Percentiles rank a stretch among this genome's conserved stretches.
These are phyloP conservation scores for Phytopythium litorale DNA, from an alignment of 352 stramenopile genomes.

Conservation along the genomic window DNA sequence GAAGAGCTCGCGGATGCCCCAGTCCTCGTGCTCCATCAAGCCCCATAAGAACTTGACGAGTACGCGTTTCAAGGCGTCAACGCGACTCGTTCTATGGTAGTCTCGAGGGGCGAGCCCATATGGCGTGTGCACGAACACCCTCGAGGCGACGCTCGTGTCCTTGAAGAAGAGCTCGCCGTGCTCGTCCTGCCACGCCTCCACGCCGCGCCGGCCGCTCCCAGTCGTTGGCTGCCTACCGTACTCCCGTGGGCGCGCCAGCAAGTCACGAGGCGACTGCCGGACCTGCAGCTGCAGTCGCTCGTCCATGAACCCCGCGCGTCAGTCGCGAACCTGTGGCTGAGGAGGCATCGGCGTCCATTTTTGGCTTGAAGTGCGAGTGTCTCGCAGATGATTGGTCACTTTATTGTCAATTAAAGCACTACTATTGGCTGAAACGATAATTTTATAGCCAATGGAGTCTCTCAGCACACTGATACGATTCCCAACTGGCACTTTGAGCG, in stretches of 20 bases:
- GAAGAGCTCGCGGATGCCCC: neutral
- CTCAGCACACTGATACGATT: neutral
- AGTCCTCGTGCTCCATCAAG: neutral
- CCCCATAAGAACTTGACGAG: conserved; percentile 2
- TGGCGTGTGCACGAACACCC: neutral
- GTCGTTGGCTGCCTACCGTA: neutral
- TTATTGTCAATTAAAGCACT: neutral
- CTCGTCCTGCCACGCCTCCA: conserved; percentile 3
- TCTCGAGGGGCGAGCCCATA: neutral
- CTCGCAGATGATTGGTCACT: neutral
- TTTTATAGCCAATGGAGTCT: neutral
- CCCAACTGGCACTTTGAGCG: neutral
- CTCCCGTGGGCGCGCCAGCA: neutral
- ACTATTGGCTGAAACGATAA: neutral
- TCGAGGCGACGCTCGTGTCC: neutral
- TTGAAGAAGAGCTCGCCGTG: conserved; percentile 3
- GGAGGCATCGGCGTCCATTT: neutral
- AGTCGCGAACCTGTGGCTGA: too few species aligned
- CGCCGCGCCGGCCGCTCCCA: neutral
- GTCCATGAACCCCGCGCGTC: neutral
- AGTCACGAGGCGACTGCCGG: neutral
- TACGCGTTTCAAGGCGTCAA: neutral
- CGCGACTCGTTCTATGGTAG: neutral
- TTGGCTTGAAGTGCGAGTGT: neutral
- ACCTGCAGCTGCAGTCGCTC: neutral